A percentile compares a stretch with the other conserved stretches of the same genome.
phyloP scores from a whole-genome alignment of 2,329 filamentous ascomycete genomes.

The Claviceps paspali region DNA sequence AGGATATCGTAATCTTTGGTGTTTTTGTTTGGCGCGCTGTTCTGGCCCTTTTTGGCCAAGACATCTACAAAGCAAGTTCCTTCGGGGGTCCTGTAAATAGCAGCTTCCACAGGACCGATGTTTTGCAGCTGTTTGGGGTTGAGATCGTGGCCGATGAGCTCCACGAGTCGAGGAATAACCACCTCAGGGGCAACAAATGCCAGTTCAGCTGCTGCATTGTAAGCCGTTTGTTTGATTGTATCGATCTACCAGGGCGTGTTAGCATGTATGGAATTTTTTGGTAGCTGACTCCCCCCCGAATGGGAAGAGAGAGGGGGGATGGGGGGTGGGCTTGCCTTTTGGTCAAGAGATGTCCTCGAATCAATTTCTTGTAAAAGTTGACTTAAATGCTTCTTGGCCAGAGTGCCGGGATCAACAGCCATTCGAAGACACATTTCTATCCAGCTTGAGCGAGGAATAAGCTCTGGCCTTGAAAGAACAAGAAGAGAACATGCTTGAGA shows the following conservation, averaged over 20 bases:
- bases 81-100: constrained; percentile 82
- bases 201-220: constrained; percentile 73
- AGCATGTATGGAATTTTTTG: background rate
- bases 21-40: constrained; percentile 64
- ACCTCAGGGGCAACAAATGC: constrained; percentile 82
- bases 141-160: constrained; percentile 60
- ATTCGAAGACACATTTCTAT: constrained; percentile 74
- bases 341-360: constrained; percentile 28
- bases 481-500: constrained; percentile 62
- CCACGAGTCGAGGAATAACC: constrained; percentile 61
- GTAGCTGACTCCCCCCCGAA: background rate
- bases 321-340: constrained; percentile 29
- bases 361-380: constrained; percentile 54
- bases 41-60: constrained; percentile 63
- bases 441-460: constrained; percentile 71
- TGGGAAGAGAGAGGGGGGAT: background rate
- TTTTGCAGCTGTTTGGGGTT: constrained; percentile 51
- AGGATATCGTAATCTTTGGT: constrained; percentile 89
- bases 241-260: constrained; percentile 13
- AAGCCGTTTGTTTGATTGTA: constrained; percentile 52
- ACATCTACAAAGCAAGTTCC: constrained; percentile 84
- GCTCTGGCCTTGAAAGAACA: constrained; percentile 60
- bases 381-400: constrained; percentile 50
- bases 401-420: constrained; percentile 65
- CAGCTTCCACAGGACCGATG: constrained; percentile 75